Evolutionary conservation across 805 yeast genomes (phyloP), one percentile per base, ranked within the genome.

Genomic region (Metschnikowia aberdeeniae): DNA sequence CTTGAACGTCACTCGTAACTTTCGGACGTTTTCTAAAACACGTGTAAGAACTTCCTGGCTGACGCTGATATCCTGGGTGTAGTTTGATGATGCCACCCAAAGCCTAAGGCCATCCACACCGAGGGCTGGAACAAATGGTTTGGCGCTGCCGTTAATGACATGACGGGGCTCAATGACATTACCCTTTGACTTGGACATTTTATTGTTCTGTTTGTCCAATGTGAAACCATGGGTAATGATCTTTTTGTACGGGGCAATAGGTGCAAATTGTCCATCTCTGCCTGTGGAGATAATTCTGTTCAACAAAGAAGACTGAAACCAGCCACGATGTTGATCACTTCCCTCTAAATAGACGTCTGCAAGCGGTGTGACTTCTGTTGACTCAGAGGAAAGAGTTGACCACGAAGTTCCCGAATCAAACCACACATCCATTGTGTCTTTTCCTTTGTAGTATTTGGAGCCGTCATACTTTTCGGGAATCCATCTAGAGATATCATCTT

Each of bases 371-470:
- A 37, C 40, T 39, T 24, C 30, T 12, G 13, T 22, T 22, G 20
- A 8, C 12, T 52, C 28, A 4, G 39, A 68, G 0, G 67, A 68
- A 17, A 85, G 68, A 36, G 78, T 74, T 9, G 80, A 76, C 98
- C 99, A 93, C 29, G 93, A 83, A 0, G 95, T 80, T 0, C 99
- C 99, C 33, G 96, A 86, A 63, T 93, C 99, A 67, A 93, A 92
- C 99, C 99, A 93, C 14, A 93, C 99, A 66, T 93, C 99, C 89
- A 93, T 86, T 0, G 99, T 93, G 55, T 93, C 99, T 36, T 72
- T 77, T 1, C 96, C 92, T 56, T 87, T 84, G 20, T 59, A 57
- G 51, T 73, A 85, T 2, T 68, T 55, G 2, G 55, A 44, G 0
- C 81, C 83, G 26, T 70, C 63, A 44, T 70, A 68, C 2, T 64